phyloP scores from a whole-genome alignment of 2,329 filamentous ascomycete species.

The Eutypella sp. region DNA sequence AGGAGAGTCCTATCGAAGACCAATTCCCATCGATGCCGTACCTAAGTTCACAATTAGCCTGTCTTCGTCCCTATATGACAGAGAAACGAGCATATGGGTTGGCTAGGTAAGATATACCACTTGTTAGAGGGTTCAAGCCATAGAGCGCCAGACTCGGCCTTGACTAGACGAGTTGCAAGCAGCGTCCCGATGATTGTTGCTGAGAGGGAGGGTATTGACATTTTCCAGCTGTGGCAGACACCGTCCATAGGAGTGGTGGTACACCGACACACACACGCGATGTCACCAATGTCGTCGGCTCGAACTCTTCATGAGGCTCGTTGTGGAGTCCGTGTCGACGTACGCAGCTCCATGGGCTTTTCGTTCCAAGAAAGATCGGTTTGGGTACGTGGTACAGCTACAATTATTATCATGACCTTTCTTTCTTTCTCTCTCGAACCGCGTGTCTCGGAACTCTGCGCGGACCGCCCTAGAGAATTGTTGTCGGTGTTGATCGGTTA shows the following conservation, averaged over 20 bases:
- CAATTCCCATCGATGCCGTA: constrained; percentile 57
- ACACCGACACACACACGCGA: constrained; percentile 22
- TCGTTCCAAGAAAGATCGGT: too few relatives aligned
- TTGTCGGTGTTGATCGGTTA: background rate
- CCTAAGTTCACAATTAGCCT: constrained; percentile 22
- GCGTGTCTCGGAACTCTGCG: background rate
- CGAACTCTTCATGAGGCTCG: constrained; percentile 24
- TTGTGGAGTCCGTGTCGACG: constrained; percentile 10
- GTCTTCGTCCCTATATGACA: constrained; percentile 9
- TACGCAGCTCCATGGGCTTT: constrained; percentile 11
- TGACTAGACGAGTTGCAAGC: constrained; percentile 18
- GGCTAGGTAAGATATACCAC: too few relatives aligned
- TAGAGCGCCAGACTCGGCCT: constrained; percentile 19
- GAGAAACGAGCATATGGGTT: too few relatives aligned
- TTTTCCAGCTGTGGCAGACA: constrained; percentile 21
- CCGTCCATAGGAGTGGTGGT: constrained; percentile 11
- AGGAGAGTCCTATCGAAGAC: constrained; percentile 62
- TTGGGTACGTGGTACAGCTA: too few relatives aligned
- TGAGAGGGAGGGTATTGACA: constrained; percentile 21
- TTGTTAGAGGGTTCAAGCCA: constrained; percentile 28
- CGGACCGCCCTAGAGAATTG: background rate
- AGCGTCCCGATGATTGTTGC: constrained; percentile 21
- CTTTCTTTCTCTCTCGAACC: background rate
- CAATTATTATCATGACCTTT: constrained; percentile 7
- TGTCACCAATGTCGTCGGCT: constrained; percentile 23